These are phyloP conservation scores for Wickerhamomyces sydowiorum DNA, from an alignment of 805 yeast genomes.

Conservation along the genomic window DNA sequence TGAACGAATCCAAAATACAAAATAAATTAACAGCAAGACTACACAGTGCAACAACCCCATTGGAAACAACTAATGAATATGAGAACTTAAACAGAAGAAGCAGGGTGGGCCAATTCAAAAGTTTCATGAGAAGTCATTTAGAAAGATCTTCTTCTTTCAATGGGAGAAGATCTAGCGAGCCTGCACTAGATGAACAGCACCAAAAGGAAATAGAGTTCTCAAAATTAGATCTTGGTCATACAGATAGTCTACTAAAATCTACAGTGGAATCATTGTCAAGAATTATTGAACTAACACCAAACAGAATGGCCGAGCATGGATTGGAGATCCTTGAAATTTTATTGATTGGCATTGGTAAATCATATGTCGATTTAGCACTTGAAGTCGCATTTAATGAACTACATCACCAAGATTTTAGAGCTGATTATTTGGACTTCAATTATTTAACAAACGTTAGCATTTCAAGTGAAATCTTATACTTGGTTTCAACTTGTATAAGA, in stretches of 20 bases:
- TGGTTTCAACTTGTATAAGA: slow-evolving; percentile 68
- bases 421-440: slow-evolving; percentile 33
- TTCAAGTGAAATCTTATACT: slow-evolving; percentile 53
- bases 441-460: slow-evolving; percentile 44
- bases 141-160: slow-evolving; percentile 35
- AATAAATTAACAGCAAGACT: slow-evolving; percentile 21
- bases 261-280: slow-evolving; percentile 76
- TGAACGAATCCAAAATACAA: no score
- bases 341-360: slow-evolving; percentile 62
- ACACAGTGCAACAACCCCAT: slow-evolving; percentile 5
- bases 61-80: slow-evolving; percentile 16
- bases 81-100: slow-evolving; percentile 27
- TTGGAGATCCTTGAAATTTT: slow-evolving; percentile 63
- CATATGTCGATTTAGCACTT: slow-evolving; percentile 68
- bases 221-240: slow-evolving; percentile 34
- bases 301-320: slow-evolving; percentile 54
- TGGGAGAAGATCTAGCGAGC: slow-evolving; percentile 16
- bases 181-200: slow-evolving; percentile 1
- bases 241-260: slow-evolving; percentile 62
- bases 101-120: slow-evolving; percentile 46
- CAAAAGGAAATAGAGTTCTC: slow-evolving; percentile 3
- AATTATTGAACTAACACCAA: slow-evolving; percentile 65
- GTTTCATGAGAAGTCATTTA: slow-evolving; percentile 48
- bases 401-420: slow-evolving; percentile 28
- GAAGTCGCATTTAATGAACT: slow-evolving; percentile 58